phyloP scores from a whole-genome alignment of 2,329 filamentous ascomycete species.

The Metarhizium album region DNA sequence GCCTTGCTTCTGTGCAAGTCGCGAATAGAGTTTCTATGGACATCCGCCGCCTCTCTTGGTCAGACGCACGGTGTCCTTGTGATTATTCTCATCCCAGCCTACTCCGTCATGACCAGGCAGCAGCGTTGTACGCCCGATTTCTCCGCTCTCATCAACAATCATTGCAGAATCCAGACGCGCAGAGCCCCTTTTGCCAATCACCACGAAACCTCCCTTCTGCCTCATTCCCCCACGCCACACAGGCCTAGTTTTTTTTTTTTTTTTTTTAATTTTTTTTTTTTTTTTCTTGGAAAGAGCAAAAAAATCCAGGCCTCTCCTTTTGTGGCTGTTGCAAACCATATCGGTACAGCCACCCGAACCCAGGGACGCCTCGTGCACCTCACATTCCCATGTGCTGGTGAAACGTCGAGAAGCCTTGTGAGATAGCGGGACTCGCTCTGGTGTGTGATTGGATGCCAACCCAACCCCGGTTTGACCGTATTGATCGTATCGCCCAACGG shows the following conservation, averaged over 20 bases:
- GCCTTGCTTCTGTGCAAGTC: no score
- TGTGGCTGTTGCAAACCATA: no score
- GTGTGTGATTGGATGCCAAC: background rate
- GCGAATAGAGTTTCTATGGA: no score
- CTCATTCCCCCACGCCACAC: no score
- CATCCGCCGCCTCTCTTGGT: no score
- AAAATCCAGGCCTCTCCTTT: background rate
- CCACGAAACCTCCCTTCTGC: background rate
- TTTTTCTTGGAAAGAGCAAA: no score
- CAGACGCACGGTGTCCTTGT: no score
- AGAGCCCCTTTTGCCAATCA: background rate
- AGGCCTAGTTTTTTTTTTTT: background rate
- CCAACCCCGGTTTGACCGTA: background rate
- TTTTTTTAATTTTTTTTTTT: background rate
- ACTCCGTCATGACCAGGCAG: no score
- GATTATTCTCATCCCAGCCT: no score
- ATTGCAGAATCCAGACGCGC: background rate
- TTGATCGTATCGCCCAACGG: background rate
- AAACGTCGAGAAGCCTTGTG: background rate
- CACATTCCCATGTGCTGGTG: no score
- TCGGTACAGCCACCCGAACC: slow-evolving; percentile 1
- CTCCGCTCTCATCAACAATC: background rate
- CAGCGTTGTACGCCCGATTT: no score
- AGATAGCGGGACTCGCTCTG: background rate
- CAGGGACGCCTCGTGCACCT: background rate